Evolutionary conservation across 495 filamentous ascomycete genomes (phyloP).

Genomic region (Annulohypoxylon moriforme): DNA sequence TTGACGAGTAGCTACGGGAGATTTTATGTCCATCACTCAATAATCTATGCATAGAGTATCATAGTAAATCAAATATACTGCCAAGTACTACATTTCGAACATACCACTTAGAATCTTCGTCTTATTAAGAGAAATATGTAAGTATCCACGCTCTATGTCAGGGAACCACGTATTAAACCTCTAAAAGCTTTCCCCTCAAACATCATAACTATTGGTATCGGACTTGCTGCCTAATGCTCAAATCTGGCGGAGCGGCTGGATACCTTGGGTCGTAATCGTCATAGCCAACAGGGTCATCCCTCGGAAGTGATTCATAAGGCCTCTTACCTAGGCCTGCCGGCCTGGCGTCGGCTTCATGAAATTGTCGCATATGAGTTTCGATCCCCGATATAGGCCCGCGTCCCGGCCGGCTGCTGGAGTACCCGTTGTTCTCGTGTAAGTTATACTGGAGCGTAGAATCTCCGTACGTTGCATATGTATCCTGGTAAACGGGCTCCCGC

Average conservation of each 20-base stretch:
- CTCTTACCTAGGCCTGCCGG: not conserved
- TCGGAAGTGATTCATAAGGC: constrained; percentile 2
- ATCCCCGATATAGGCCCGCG: constrained; percentile 7
- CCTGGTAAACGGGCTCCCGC: constrained; percentile 35
- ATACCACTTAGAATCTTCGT: not conserved
- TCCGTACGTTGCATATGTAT: constrained; percentile 6
- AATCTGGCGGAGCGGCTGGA: constrained; percentile 14
- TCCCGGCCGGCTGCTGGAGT: not conserved
- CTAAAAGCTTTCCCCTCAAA: not conserved
- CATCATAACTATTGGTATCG: constrained; percentile 11
- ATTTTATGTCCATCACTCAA: too few species aligned
- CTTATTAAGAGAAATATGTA: not conserved
- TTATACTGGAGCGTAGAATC: constrained; percentile 7
- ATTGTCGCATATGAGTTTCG: constrained; percentile 10
- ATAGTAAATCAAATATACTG: too few species aligned
- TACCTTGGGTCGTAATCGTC: constrained; percentile 36
- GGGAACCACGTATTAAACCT: not conserved
- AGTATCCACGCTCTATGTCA: not conserved
- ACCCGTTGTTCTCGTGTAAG: not conserved
- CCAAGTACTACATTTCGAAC: too few species aligned
- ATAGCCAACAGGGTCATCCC: constrained; percentile 5
- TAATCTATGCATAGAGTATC: too few species aligned
- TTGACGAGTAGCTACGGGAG: too few species aligned
- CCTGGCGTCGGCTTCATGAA: not conserved
- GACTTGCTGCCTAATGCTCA: constrained; percentile 4